Conservation (phyloP, 2,329 filamentous ascomycete species). For the Emergomyces orientalis region DNA sequence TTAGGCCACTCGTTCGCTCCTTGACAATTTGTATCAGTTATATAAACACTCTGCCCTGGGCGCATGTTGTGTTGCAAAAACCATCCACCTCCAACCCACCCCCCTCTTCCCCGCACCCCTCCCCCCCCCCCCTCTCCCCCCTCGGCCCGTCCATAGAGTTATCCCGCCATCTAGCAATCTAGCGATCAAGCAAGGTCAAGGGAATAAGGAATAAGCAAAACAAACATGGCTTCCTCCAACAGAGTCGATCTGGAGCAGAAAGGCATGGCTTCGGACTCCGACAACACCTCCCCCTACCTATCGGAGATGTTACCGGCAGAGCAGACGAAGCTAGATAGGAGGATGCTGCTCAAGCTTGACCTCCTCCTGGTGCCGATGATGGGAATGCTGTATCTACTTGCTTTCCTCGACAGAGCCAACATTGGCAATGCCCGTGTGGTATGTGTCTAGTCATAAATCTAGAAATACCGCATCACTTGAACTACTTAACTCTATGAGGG, state of each 20-base stretch:
- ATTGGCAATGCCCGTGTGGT: conserved; percentile 62
- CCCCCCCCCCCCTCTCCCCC: too few relatives aligned
- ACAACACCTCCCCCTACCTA: background rate
- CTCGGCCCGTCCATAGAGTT: background rate
- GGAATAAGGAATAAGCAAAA: background rate
- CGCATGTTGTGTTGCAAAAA: too few relatives aligned
- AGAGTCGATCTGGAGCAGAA: background rate
- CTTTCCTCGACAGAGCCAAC: conserved; percentile 60
- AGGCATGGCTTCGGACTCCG: background rate
- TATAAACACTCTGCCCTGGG: too few relatives aligned
- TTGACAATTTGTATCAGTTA: background rate
- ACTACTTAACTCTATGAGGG: background rate
- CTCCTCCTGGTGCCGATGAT: conserved; percentile 31
- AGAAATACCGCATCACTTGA: background rate
- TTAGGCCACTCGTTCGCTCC: background rate
- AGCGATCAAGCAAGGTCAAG: background rate
- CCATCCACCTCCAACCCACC: too few relatives aligned
- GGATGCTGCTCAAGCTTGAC: conserved; percentile 33
- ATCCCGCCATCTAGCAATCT: background rate
- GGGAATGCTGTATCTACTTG: conserved; percentile 53
- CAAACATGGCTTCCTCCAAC: background rate
- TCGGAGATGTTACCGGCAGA: conserved; percentile 1
- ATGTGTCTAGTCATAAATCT: background rate
- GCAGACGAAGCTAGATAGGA: conserved; percentile 20
- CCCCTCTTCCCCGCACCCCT: too few relatives aligned